A percentile compares a stretch with the other conserved stretches of the same genome.
phyloP scores from a whole-genome alignment of 2,329 filamentous ascomycete species.

The Colletotrichum liriopes region DNA sequence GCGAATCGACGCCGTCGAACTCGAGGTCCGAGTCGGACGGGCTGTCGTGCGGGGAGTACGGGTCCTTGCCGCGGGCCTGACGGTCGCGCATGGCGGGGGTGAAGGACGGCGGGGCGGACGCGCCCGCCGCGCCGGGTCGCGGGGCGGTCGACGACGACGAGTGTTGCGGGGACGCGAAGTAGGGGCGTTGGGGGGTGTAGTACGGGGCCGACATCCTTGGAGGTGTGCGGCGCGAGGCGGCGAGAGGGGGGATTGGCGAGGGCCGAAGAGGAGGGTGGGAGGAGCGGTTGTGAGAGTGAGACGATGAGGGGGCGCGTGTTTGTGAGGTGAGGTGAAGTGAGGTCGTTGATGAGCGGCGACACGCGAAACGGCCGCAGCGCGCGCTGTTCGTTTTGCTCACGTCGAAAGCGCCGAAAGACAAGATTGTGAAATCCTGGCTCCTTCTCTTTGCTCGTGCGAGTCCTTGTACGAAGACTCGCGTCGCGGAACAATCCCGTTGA shows the following conservation, averaged over 20 bases:
- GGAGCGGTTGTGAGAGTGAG: background rate
- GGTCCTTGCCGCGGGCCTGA: constrained; percentile 73
- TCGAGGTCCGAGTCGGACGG: constrained; percentile 51
- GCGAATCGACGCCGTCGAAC: constrained; percentile 33
- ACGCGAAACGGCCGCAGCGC: background rate
- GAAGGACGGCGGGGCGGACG: constrained; percentile 53
- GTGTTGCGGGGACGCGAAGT: constrained; percentile 33
- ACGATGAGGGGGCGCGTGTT: background rate
- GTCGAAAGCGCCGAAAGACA: too few relatives aligned
- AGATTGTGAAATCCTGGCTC: background rate
- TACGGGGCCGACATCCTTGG: constrained; percentile 26
- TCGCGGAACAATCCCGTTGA: constrained; percentile 6
- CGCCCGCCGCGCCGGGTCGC: constrained; percentile 8
- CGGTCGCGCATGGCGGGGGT: constrained; percentile 69
- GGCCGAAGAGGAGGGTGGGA: background rate
- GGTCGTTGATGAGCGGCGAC: background rate
- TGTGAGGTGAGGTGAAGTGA: background rate
- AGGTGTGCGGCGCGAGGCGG: too few relatives aligned
- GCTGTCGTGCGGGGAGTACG: constrained; percentile 57
- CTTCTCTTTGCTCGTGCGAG: background rate
- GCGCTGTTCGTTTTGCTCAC: background rate
- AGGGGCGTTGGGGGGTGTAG: constrained; percentile 36
- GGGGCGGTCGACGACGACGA: constrained; percentile 26
- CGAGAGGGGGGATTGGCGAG: background rate
- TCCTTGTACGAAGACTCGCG: background rate